phyloP scores from a whole-genome alignment of 2,329 filamentous ascomycete genomes.

The Botrytis aclada region DNA sequence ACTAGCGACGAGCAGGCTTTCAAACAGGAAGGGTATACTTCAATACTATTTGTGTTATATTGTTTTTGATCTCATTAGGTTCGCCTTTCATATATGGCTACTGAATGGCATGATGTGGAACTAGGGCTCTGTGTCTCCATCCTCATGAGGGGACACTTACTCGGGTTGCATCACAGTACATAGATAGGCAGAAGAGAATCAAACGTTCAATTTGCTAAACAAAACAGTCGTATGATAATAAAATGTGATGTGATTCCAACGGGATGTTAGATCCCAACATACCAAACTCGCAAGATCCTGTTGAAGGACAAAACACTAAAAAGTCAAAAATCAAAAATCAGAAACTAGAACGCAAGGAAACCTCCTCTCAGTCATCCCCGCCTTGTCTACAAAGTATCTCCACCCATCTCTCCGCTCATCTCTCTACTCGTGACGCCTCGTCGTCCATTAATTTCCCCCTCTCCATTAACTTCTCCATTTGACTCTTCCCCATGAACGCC shows the following conservation, averaged over 20 bases:
- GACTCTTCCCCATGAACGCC: background rate
- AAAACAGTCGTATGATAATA: background rate
- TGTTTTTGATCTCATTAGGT: background rate
- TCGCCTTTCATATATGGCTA: background rate
- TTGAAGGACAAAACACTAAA: conserved; percentile 5
- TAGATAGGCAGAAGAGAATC: conserved; percentile 3
- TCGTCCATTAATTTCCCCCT: background rate
- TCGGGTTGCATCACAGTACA: conserved; percentile 9
- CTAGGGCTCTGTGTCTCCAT: background rate
- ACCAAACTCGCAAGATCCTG: conserved; percentile 1
- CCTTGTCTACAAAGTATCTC: conserved; percentile 47
- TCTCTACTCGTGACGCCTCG: conserved; percentile 23
- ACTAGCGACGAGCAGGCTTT: background rate
- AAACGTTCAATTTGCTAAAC: background rate
- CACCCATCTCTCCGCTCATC: conserved; percentile 59
- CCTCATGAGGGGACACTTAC: background rate
- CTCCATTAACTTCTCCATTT: background rate
- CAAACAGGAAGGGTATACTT: background rate
- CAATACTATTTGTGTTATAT: background rate
- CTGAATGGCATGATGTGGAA: conserved; percentile 2
- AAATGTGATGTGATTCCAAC: conserved; percentile 4
- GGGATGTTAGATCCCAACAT: conserved; percentile 21
- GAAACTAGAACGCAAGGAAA: conserved; percentile 14
- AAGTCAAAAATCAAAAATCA: conserved; percentile 2
- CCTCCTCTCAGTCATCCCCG: conserved; percentile 7